Conservation (phyloP, 345 rosid genomes). For the Eucalyptus leucophloia region DNA sequence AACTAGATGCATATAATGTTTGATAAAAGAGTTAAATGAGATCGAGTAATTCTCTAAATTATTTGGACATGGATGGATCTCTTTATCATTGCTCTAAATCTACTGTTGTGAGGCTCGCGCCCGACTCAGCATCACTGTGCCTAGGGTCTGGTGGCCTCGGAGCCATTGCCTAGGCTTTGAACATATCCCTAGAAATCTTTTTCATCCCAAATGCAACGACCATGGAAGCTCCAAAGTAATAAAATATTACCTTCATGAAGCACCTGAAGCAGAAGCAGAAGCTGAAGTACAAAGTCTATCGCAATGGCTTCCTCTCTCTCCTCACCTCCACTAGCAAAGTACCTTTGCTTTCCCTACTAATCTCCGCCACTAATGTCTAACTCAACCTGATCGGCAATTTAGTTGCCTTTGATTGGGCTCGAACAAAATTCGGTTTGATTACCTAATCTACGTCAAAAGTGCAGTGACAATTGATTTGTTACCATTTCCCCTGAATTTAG, state of each 20-base stretch:
- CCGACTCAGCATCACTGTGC: rapidly evolving
- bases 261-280: constrained; percentile 29
- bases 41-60: too few species aligned
- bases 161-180: too few species aligned
- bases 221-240: too few species aligned
- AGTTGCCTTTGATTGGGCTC: background rate
- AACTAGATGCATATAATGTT: too few species aligned
- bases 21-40: too few species aligned
- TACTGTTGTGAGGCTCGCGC: too few species aligned
- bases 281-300: constrained; percentile 51
- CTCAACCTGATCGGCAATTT: background rate
- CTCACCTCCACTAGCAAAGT: constrained; percentile 46
- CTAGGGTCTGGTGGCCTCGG: too few species aligned
- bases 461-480: background rate
- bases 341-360: background rate
- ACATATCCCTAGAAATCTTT: too few species aligned
- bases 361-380: background rate
- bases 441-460: too few species aligned
- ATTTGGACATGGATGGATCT: too few species aligned
- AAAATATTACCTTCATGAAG: constrained; percentile 61
- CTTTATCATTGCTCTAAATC: too few species aligned
- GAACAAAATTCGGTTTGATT: rapidly evolving
- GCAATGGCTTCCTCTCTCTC: constrained; percentile 61
- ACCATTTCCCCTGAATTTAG: background rate
- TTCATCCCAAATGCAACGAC: too few species aligned